These are phyloP conservation scores for Cercospora citrullina DNA, from an alignment of 2,329 filamentous ascomycete genomes.

Conservation along the genomic window DNA sequence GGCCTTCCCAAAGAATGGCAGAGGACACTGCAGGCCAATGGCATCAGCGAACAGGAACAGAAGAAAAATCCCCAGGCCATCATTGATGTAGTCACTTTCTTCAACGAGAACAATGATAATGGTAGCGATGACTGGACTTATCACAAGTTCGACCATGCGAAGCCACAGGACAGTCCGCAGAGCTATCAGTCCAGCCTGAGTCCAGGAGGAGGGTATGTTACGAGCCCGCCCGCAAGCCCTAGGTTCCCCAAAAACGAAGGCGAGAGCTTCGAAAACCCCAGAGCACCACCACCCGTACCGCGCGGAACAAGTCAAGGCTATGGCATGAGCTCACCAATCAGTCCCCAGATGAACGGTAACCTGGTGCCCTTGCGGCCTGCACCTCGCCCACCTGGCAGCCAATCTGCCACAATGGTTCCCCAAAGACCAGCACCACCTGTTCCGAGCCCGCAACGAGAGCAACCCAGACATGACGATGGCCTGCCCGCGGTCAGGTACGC, in stretches of 20 bases:
- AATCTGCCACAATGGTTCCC: conserved; percentile 50
- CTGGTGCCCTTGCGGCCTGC: conserved; percentile 77
- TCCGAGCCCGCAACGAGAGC: conserved; percentile 47
- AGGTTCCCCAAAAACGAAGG: conserved; percentile 86
- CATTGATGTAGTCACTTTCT: conserved; percentile 93
- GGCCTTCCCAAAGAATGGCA: conserved; percentile 98
- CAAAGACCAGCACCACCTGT: conserved; percentile 42
- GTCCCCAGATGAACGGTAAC: conserved; percentile 51
- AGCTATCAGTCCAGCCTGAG: conserved; percentile 33
- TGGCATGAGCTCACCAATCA: conserved; percentile 48
- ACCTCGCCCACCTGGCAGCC: conserved; percentile 70
- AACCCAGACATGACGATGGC: conserved; percentile 39
- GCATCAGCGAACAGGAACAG: conserved; percentile 93
- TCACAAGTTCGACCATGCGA: conserved; percentile 93
- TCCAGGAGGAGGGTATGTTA: conserved; percentile 52
- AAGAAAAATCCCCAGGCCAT: conserved; percentile 94
- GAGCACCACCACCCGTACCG: conserved; percentile 87
- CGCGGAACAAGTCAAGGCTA: conserved; percentile 40
- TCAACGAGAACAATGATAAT: conserved; percentile 86
- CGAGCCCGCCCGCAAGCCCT: conserved; percentile 79
- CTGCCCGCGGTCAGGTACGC: conserved; percentile 46
- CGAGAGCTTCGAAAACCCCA: conserved; percentile 95
- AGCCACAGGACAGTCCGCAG: conserved; percentile 53
- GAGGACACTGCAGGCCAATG: conserved; percentile 88
- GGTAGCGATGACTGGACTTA: conserved; percentile 82